Conservation (phyloP, 75 land plant species). For the Cupressus sempervirens region DNA sequence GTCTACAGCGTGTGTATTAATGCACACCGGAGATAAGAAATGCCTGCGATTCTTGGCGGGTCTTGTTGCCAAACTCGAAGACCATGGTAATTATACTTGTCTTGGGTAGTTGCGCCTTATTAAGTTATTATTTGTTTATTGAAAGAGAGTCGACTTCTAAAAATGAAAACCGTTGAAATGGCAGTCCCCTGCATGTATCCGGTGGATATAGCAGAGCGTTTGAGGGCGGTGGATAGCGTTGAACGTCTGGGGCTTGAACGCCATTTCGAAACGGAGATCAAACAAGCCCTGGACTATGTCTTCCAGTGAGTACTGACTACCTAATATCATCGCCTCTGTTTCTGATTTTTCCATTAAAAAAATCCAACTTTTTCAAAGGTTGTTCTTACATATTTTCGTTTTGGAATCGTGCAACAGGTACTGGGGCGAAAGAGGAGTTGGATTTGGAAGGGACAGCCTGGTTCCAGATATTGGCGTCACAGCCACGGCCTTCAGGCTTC, state of each 20-base stretch:
- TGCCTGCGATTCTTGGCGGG: conserved; percentile 63
- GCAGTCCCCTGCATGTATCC: conserved; percentile 93
- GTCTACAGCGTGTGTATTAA: conserved; percentile 87
- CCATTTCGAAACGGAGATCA: conserved; percentile 62
- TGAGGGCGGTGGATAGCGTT: conserved; percentile 80
- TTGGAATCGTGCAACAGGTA: conserved; percentile 27
- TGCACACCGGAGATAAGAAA: conserved; percentile 65
- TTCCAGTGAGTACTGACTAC: conserved; percentile 48
- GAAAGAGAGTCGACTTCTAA: background rate
- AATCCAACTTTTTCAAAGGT: background rate
- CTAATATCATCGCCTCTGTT: background rate
- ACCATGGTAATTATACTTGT: conserved; percentile 29
- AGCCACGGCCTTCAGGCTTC: conserved; percentile 80
- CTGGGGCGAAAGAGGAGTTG: conserved; percentile 70
- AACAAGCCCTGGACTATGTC: conserved; percentile 56
- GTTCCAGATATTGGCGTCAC: conserved; percentile 69
- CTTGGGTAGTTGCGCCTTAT: background rate
- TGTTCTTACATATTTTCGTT: background rate
- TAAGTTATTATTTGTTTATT: background rate
- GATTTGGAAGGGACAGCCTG: conserved; percentile 63
- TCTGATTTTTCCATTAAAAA: background rate
- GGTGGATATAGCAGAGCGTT: conserved; percentile 81
- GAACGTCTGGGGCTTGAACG: conserved; percentile 84
- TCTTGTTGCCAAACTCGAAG: conserved; percentile 47
- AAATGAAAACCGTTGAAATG: background rate